A percentile compares a stretch with the other conserved stretches of the same genome.
phyloP scores from a whole-genome alignment of 2,329 filamentous ascomycete genomes.

The Fusarium torulosum region DNA sequence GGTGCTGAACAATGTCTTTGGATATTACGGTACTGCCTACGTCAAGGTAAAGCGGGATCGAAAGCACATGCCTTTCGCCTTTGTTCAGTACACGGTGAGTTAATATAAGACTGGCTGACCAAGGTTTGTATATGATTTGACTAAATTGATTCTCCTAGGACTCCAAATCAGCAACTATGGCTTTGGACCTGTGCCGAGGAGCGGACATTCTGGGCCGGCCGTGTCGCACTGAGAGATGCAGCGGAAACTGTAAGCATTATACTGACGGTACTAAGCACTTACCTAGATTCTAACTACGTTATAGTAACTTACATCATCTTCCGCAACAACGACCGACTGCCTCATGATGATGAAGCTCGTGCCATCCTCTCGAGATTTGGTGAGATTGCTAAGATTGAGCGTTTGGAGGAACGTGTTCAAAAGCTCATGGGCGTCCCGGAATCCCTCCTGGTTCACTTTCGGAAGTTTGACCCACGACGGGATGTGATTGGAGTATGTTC shows the following conservation, averaged over 20 bases:
- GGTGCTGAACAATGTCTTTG: conserved; percentile 66
- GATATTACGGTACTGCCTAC: conserved; percentile 67
- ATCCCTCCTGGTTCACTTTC: conserved; percentile 63
- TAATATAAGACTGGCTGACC: neutral
- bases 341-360: conserved; percentile 60
- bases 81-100: conserved; percentile 72
- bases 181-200: conserved; percentile 62
- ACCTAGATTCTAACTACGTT: conserved; percentile 39
- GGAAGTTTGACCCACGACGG: conserved; percentile 63
- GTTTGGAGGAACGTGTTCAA: conserved; percentile 52
- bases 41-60: conserved; percentile 73
- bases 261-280: neutral
- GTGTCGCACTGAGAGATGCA: conserved; percentile 71
- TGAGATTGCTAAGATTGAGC: conserved; percentile 56
- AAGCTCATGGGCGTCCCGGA: conserved; percentile 52
- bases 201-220: conserved; percentile 66
- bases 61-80: conserved; percentile 72
- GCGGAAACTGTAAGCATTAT: conserved; percentile 65
- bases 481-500: conserved; percentile 63
- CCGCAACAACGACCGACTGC: conserved; percentile 50
- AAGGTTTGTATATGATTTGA: neutral
- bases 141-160: conserved; percentile 56
- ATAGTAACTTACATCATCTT: conserved; percentile 65
- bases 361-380: conserved; percentile 60
- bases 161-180: conserved; percentile 61